These are phyloP conservation scores for Gautieria morchelliformis DNA, from an alignment of 768 basidiomycete species.

Conservation along the genomic window DNA sequence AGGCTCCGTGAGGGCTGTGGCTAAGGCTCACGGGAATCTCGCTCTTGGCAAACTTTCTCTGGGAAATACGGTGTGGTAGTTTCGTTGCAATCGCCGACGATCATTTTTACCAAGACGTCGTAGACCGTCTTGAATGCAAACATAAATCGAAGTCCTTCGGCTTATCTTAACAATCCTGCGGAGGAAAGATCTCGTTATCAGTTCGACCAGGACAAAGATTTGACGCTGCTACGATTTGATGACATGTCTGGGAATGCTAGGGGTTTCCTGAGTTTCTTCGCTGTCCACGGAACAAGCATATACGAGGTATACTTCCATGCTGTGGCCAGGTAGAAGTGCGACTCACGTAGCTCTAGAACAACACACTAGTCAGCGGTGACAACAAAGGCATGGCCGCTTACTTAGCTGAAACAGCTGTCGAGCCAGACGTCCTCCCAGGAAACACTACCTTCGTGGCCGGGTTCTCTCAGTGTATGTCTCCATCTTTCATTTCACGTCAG, in stretches of 20 bases:
- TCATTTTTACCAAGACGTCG: neutral
- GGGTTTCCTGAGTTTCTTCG: slow-evolving; percentile 66
- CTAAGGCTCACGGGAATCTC: slow-evolving; percentile 54
- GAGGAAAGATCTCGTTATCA: slow-evolving; percentile 58
- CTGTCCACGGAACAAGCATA: slow-evolving; percentile 75
- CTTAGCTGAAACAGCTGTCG: slow-evolving; percentile 62
- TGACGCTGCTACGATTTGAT: slow-evolving; percentile 60
- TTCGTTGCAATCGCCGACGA: neutral
- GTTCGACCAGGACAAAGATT: slow-evolving; percentile 65
- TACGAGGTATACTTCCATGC: slow-evolving; percentile 41
- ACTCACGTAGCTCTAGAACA: slow-evolving; percentile 42
- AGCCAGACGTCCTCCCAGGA: slow-evolving; percentile 59
- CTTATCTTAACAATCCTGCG: slow-evolving; percentile 67
- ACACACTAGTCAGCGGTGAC: slow-evolving; percentile 70
- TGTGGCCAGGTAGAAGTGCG: neutral
- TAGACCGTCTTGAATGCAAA: slow-evolving; percentile 54
- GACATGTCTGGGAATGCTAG: slow-evolving; percentile 46
- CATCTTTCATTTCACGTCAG: slow-evolving; percentile 7
- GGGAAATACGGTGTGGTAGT: slow-evolving; percentile 40
- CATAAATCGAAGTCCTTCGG: slow-evolving; percentile 65
- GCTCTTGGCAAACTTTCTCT: slow-evolving; percentile 48
- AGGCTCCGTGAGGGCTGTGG: slow-evolving; percentile 48
- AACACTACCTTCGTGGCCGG: slow-evolving; percentile 64
- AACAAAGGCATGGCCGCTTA: slow-evolving; percentile 85
- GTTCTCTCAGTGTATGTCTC: slow-evolving; percentile 57